These are phyloP conservation scores for Moniliella sp. DNA, from an alignment of 1,284 basidiomycete species.

Conservation along the genomic window DNA sequence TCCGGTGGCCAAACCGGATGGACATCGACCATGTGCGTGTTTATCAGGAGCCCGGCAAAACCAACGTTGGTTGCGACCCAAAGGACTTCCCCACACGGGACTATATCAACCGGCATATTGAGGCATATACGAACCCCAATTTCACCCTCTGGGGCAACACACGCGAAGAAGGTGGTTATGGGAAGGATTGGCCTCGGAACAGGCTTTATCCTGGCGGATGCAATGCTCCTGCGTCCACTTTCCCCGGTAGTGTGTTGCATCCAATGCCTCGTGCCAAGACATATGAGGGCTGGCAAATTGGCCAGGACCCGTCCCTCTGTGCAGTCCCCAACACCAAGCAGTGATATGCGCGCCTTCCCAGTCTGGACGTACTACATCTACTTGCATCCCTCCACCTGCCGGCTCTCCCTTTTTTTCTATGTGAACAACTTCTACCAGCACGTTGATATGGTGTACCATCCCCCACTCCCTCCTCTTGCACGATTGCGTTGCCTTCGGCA, in stretches of 20 bases:
- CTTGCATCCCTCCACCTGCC: too few species aligned
- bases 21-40: background rate
- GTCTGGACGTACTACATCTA: too few species aligned
- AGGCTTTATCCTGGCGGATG: constrained; percentile 10
- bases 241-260: constrained; percentile 3
- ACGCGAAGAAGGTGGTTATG: constrained; percentile 9
- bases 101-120: constrained; percentile 24
- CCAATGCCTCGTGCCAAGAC: constrained; percentile 3
- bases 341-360: too few species aligned
- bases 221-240: constrained; percentile 2
- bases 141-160: constrained; percentile 19
- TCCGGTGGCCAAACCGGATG: background rate
- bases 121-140: constrained; percentile 18
- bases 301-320: background rate
- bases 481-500: too few species aligned
- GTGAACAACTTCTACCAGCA: too few species aligned
- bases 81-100: constrained; percentile 19
- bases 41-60: background rate
- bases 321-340: background rate
- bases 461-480: too few species aligned
- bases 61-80: constrained; percentile 34
- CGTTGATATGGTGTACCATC: too few species aligned
- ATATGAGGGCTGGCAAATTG: constrained; percentile 1
- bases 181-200: constrained; percentile 10
- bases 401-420: too few species aligned